phyloP scores from a whole-genome alignment of 768 basidiomycete genomes.

The Lentinula raphanica region DNA sequence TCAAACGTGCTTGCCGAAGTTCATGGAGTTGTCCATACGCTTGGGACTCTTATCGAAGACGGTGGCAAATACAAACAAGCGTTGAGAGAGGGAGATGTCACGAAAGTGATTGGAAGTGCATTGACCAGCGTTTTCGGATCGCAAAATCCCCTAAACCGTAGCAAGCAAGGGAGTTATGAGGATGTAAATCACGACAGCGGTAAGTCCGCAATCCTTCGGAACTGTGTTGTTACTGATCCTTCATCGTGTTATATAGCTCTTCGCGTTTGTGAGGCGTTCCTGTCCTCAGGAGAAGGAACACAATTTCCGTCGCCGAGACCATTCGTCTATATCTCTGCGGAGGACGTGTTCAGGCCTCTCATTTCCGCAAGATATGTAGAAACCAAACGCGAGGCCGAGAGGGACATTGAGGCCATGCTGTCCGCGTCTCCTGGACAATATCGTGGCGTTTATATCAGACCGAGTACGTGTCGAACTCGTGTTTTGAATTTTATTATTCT shows the following conservation, averaged over 20 bases:
- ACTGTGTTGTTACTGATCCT: slow-evolving; percentile 2
- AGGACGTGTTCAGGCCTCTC: slow-evolving; percentile 85
- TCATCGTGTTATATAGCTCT: slow-evolving; percentile 41
- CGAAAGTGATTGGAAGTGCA: slow-evolving; percentile 45
- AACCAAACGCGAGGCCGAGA: slow-evolving; percentile 91
- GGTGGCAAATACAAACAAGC: slow-evolving; percentile 72
- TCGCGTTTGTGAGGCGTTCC: slow-evolving; percentile 72
- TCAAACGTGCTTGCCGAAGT: slow-evolving; percentile 57
- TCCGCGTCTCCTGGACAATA: slow-evolving; percentile 31
- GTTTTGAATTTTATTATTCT: slow-evolving; percentile 9
- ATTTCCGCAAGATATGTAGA: slow-evolving; percentile 84
- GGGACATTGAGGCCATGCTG: slow-evolving; percentile 54
- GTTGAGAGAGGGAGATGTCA: slow-evolving; percentile 52
- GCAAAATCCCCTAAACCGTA: slow-evolving; percentile 55
- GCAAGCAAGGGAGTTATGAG: slow-evolving; percentile 55
- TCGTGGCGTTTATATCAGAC: slow-evolving; percentile 79
- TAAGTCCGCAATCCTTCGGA: slow-evolving; percentile 31
- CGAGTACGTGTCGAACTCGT: slow-evolving; percentile 53
- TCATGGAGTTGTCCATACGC: slow-evolving; percentile 85
- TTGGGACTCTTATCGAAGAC: slow-evolving; percentile 85
- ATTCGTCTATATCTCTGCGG: slow-evolving; percentile 96
- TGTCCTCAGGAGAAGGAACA: slow-evolving; percentile 36
- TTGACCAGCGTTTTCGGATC: slow-evolving; percentile 31
- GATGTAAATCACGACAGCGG: slow-evolving; percentile 86
- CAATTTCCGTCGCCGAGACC: slow-evolving; percentile 38